These are phyloP conservation scores for Rozella allomycis DNA, from an alignment of 371 early-diverging fungal genomes.

Conservation along the genomic window DNA sequence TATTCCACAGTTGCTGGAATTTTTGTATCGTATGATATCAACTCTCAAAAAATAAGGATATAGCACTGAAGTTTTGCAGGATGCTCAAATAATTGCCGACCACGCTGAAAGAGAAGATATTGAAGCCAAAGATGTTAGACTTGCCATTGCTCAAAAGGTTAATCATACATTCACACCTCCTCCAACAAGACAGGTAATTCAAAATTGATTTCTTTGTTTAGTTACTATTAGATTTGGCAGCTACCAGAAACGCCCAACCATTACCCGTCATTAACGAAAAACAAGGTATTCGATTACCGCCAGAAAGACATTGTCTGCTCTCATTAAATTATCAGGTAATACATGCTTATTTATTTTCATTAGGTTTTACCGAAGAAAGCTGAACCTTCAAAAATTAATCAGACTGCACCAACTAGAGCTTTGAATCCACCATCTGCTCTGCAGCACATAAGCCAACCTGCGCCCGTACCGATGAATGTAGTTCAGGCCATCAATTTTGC, in stretches of 20 bases:
- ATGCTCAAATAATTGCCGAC: constrained; percentile 80
- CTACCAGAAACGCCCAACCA: constrained; percentile 61
- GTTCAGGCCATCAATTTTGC: no score
- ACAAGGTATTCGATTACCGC: constrained; percentile 76
- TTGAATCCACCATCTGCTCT: no score
- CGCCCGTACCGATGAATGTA: no score
- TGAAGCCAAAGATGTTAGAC: constrained; percentile 69
- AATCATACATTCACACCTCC: constrained; percentile 72
- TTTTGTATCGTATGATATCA: constrained; percentile 46
- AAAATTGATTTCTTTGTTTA: constrained; percentile 5
- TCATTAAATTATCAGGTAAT: no score
- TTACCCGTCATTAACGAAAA: constrained; percentile 71
- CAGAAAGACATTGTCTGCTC: constrained; percentile 64
- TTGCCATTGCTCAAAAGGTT: constrained; percentile 75
- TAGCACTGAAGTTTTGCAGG: constrained; percentile 77
- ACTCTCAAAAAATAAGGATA: constrained; percentile 38
- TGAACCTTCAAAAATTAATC: no score
- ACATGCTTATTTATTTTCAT: no score
- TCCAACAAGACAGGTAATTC: constrained; percentile 59
- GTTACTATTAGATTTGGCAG: constrained; percentile 64
- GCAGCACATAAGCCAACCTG: no score
- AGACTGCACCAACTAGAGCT: no score
- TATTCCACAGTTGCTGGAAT: constrained; percentile 85
- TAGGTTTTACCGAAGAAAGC: no score
- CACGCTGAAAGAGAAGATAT: constrained; percentile 66